Evolutionary conservation across 352 stramenopile genomes (phyloP).

Genomic region (Globisporangium cystogenes): DNA sequence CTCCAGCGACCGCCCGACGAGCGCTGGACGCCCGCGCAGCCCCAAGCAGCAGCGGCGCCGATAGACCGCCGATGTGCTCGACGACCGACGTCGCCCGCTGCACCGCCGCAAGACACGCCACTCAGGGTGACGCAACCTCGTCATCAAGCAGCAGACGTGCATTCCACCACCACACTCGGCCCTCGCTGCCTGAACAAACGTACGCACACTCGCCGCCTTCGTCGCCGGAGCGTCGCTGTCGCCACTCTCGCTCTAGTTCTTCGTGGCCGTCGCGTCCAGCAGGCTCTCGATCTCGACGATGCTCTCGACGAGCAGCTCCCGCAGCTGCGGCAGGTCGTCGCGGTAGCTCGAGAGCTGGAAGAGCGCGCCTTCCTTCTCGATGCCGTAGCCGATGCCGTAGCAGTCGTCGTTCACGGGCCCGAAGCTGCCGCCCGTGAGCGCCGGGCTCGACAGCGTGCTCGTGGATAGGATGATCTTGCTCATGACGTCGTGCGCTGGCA

Average conservation of each 20-base stretch:
- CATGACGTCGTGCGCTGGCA: slow-evolving; percentile 75
- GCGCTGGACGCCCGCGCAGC: slow-evolving; percentile 24
- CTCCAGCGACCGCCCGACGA: slow-evolving; percentile 15
- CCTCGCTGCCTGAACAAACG: neutral
- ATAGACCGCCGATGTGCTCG: slow-evolving; percentile 12
- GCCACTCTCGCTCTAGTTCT: slow-evolving; percentile 9
- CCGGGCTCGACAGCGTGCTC: slow-evolving; percentile 81
- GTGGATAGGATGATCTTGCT: slow-evolving; percentile 90
- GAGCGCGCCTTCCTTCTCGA: slow-evolving; percentile 74
- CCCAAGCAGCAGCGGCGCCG: slow-evolving; percentile 44
- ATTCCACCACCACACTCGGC: neutral
- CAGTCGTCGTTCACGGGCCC: slow-evolving; percentile 86
- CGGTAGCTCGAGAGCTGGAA: slow-evolving; percentile 87
- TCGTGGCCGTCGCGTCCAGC: slow-evolving; percentile 35
- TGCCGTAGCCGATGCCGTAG: slow-evolving; percentile 89
- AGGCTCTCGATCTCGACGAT: slow-evolving; percentile 66
- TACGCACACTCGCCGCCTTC: neutral
- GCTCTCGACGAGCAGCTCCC: slow-evolving; percentile 68
- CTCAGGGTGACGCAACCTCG: too few relatives aligned
- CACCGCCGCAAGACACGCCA: too few relatives aligned
- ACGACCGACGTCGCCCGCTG: too few relatives aligned
- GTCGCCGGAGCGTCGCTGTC: neutral
- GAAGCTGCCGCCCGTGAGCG: slow-evolving; percentile 86
- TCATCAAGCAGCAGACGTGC: neutral
- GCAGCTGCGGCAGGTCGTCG: slow-evolving; percentile 64